Percentiles rank a stretch among this genome's conserved stretches.
These are phyloP conservation scores for Cytospora leucostoma DNA, from an alignment of 2,329 filamentous ascomycete species.

Conservation along the genomic window DNA sequence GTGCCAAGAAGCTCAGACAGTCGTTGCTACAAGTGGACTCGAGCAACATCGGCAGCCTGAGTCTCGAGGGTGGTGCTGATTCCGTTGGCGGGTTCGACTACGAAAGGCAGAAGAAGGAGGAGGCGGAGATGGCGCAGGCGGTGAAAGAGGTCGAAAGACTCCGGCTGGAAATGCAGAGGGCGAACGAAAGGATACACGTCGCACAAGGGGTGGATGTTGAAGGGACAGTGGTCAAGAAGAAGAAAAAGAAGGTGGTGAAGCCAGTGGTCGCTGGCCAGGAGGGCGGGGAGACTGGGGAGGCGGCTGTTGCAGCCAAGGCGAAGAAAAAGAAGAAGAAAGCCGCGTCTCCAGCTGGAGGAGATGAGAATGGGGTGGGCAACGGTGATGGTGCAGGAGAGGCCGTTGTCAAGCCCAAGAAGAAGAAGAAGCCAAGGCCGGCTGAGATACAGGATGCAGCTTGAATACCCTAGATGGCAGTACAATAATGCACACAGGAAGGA, in stretches of 20 bases:
- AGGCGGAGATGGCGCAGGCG: slow-evolving; percentile 85
- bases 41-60: slow-evolving; percentile 73
- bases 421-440: slow-evolving; percentile 32
- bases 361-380: slow-evolving; percentile 17
- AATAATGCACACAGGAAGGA: neutral
- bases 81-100: slow-evolving; percentile 49
- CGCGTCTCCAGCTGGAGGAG: slow-evolving; percentile 19
- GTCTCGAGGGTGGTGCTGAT: slow-evolving; percentile 49
- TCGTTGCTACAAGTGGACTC: slow-evolving; percentile 83
- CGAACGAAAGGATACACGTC: slow-evolving; percentile 72
- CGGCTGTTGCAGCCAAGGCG: slow-evolving; percentile 45
- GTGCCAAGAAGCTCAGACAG: slow-evolving; percentile 56
- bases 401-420: slow-evolving; percentile 36
- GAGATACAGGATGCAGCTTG: slow-evolving; percentile 29
- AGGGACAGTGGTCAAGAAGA: slow-evolving; percentile 66
- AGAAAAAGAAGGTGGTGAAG: slow-evolving; percentile 65
- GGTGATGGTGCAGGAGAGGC: slow-evolving; percentile 22
- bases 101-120: slow-evolving; percentile 71
- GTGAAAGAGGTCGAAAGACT: slow-evolving; percentile 86
- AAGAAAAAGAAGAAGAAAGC: slow-evolving; percentile 53
- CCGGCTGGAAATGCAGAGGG: slow-evolving; percentile 84
- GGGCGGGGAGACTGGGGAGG: slow-evolving; percentile 23
- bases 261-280: slow-evolving; percentile 28
- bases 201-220: slow-evolving; percentile 68
- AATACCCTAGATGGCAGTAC: slow-evolving; percentile 10